Evolutionary conservation across 2,329 filamentous ascomycete species (phyloP), one percentile per base, ranked within the genome.

Genomic region (Botryotinia globosa): DNA sequence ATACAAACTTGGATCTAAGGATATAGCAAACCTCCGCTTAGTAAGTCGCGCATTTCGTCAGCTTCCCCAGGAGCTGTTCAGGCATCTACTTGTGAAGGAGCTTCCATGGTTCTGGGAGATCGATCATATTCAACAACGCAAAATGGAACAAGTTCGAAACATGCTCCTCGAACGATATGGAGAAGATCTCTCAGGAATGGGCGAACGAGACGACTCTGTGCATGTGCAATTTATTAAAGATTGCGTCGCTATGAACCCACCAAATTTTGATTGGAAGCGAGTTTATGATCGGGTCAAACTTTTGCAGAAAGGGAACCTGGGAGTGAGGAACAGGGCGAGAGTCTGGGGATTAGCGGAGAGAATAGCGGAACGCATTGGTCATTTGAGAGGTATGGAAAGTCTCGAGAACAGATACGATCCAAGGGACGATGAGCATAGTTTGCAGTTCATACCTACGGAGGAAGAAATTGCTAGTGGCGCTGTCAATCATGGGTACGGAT

Each of bases 41-140:
- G 64, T 69, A 22, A 71, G 72, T 34, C 66, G 70, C 29, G 62
- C 45, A 25, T 74, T 75, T 42, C 56, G 64, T 25, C 72, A 73
- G 37, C 48, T 74, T 0, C 45, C 67, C 10, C 66, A 73, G 32
- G 45, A 64, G 16, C 9, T 74, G 10, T 71, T 73, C 25, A 74
- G 25, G 20, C 45, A 68, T 39, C 58, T 75, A 1, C 72, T 74
- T 34, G 16, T 45, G 12, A 65, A 74, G 51, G 73, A 75, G 37
- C 58, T 74, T 25, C 74, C 72, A 1, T 75, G 70, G 70, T 74
- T 71, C 25, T 74, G 70, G 67, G 73, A 73, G 42, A 73, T 74
- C 22, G 70, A 75, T 58, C 62, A 73, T 18, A 34, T 75, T 22
- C 37, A 64, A 32, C 20, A 29, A 5, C 29, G 54, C 5, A 62